Conservation (phyloP, 73 alveolate species). For the Paramecium octaurelia region DNA sequence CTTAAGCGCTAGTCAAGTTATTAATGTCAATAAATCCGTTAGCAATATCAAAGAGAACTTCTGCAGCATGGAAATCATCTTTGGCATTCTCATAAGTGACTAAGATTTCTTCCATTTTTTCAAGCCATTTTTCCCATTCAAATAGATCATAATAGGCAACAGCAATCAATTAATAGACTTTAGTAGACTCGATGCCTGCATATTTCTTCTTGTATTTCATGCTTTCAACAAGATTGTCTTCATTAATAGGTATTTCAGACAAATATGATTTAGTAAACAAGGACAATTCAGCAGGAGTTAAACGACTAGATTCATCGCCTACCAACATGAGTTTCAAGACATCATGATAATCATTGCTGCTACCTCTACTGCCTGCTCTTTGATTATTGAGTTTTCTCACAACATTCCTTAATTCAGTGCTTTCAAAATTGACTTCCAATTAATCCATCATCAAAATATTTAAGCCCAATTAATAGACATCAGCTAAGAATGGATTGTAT, state of each 20-base stretch:
- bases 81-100: slow-evolving; percentile 44
- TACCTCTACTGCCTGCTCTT: slow-evolving; percentile 10
- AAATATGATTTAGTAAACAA: slow-evolving; percentile 24
- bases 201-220: slow-evolving; percentile 50
- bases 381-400: background rate
- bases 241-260: slow-evolving; percentile 25
- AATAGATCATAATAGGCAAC: slow-evolving; percentile 52
- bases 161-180: slow-evolving; percentile 48
- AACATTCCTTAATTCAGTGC: background rate
- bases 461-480: slow-evolving; percentile 55
- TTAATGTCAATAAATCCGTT: slow-evolving; percentile 47
- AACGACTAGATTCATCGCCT: slow-evolving; percentile 44
- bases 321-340: slow-evolving; percentile 46
- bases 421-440: slow-evolving; percentile 59
- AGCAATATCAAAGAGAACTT: slow-evolving; percentile 42
- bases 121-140: slow-evolving; percentile 59
- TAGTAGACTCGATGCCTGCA: background rate
- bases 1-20: slow-evolving; percentile 53
- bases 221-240: slow-evolving; percentile 46
- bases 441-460: slow-evolving; percentile 45
- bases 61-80: slow-evolving; percentile 36
- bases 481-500: slow-evolving; percentile 52
- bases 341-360: slow-evolving; percentile 33
- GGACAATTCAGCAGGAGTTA: slow-evolving; percentile 46
- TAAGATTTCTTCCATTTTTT: slow-evolving; percentile 59